Evolutionary conservation across 2,329 filamentous ascomycete genomes (phyloP).

Genomic region (Botrytis porri): DNA sequence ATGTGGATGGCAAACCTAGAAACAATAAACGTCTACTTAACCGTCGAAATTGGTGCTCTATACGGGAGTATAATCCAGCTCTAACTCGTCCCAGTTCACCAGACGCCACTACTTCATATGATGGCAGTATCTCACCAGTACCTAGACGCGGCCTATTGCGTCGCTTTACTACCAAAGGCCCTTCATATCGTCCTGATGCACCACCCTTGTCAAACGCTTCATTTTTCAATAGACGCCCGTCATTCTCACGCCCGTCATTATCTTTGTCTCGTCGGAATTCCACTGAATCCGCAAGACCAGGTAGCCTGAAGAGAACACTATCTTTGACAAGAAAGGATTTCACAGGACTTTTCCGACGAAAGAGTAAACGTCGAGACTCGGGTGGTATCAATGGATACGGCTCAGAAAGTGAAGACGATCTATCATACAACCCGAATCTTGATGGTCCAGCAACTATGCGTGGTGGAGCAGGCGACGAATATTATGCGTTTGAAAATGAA

Average conservation of each 20-base stretch:
- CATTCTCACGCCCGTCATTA: slow-evolving; percentile 34
- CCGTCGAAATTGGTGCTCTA: slow-evolving; percentile 93
- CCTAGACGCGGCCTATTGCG: slow-evolving; percentile 34
- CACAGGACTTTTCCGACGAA: slow-evolving; percentile 46
- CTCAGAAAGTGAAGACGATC: slow-evolving; percentile 46
- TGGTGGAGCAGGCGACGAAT: slow-evolving; percentile 42
- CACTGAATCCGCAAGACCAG: slow-evolving; percentile 41
- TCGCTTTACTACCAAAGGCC: slow-evolving; percentile 36
- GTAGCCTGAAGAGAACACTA: slow-evolving; percentile 50
- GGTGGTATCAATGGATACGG: slow-evolving; percentile 56
- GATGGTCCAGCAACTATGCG: slow-evolving; percentile 34
- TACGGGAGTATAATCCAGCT: slow-evolving; percentile 78
- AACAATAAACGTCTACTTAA: slow-evolving; percentile 91
- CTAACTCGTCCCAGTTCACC: slow-evolving; percentile 70
- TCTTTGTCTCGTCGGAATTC: slow-evolving; percentile 38
- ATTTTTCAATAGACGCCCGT: slow-evolving; percentile 46
- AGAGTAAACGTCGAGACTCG: slow-evolving; percentile 46
- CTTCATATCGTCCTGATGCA: slow-evolving; percentile 35
- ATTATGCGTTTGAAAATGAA: slow-evolving; percentile 44
- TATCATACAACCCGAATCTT: slow-evolving; percentile 21
- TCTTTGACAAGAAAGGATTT: slow-evolving; percentile 58
- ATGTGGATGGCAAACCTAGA: slow-evolving; percentile 82
- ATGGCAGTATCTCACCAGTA: slow-evolving; percentile 43
- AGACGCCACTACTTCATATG: slow-evolving; percentile 39
- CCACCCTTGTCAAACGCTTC: slow-evolving; percentile 32